These are phyloP conservation scores for Zostera marina DNA, from an alignment of 116 monocot genomes.

Conservation along the genomic window DNA sequence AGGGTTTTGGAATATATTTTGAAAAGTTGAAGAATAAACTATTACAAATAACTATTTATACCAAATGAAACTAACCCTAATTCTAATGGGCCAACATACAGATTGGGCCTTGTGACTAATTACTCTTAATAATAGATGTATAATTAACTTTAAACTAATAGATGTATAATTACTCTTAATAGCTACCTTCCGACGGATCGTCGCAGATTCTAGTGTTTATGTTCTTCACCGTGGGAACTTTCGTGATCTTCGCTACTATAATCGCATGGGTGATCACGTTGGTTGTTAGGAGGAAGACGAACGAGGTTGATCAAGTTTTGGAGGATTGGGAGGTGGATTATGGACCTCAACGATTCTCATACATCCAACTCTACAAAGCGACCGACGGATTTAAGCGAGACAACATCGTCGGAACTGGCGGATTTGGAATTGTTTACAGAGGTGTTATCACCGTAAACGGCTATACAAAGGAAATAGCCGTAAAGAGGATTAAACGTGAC, in stretches of 20 bases:
- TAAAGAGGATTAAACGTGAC: slow-evolving; percentile 25
- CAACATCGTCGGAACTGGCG: slow-evolving; percentile 23
- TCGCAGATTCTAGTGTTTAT: not conserved
- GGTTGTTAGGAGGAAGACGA: slow-evolving; percentile 3
- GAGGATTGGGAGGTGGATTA: slow-evolving; percentile 32
- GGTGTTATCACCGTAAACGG: slow-evolving; percentile 9
- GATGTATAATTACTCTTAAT: not conserved
- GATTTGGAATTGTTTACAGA: slow-evolving; percentile 30
- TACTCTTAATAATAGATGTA: no score
- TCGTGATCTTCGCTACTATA: not conserved
- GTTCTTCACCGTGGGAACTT: not conserved
- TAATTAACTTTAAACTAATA: no score
- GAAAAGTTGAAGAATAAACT: no score
- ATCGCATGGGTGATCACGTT: not conserved
- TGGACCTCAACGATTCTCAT: slow-evolving; percentile 7
- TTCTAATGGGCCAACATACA: no score
- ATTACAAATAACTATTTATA: no score
- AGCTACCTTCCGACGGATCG: not conserved
- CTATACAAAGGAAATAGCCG: slow-evolving; percentile 15
- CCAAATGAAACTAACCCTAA: no score
- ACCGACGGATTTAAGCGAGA: slow-evolving; percentile 19
- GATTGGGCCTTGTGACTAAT: no score
- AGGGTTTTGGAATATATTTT: no score
- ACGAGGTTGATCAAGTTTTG: slow-evolving; percentile 8
- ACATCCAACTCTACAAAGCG: slow-evolving; percentile 11